Base-by-base conservation (phyloP, 192 early-diverging fungal species). In the Ambispora gerdemannii region DNA sequence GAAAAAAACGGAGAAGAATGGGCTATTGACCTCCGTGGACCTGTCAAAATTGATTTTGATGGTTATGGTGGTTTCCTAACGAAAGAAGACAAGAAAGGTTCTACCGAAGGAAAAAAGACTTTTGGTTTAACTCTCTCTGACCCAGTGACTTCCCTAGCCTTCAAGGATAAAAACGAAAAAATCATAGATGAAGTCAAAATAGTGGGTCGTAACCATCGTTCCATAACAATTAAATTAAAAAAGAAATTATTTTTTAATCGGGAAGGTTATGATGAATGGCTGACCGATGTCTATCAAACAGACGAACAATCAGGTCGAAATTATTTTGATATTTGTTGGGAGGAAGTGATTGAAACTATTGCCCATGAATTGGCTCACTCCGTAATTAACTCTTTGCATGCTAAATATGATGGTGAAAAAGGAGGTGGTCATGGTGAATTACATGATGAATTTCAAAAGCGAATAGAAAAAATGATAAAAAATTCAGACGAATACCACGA, bases 171-270 rank as follows among this genome's bases (percentile, higher is more conserved):
- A n/a, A n/a, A n/a, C n/a, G n/a, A n/a, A n/a, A n/a, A n/a, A n/a
- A n/a, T n/a, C n/a, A n/a, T n/a, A n/a, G n/a, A n/a, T n/a, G n/a
- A n/a, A n/a, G n/a, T n/a, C n/a, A n/a, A n/a, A n/a, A n/a, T n/a
- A n/a, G n/a, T n/a, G n/a, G n/a, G n/a, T n/a, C n/a, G n/a, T n/a
- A n/a, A n/a, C 2, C 8, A 28, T n/a, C 55, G 55, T 25, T 11
- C 11, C 10, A 58, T 58, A 58, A 11, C 27, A 11, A 58, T 58
- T 58, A 58, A 17, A 13, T 28, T 58, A 25, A 24, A 28, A n/a
- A 58, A 58, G 3, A 58, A 58, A 58, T 25, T 58, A 13, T 58
- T 58, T 24, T 58, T 58, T 24, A 58, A 58, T 58, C 55, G 55
- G 11, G n/a, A 25, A 28, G 22, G 22, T 28, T 58, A 58, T 58